These are phyloP conservation scores for Phytophthora syringae DNA, from an alignment of 352 stramenopile genomes.

Conservation along the genomic window DNA sequence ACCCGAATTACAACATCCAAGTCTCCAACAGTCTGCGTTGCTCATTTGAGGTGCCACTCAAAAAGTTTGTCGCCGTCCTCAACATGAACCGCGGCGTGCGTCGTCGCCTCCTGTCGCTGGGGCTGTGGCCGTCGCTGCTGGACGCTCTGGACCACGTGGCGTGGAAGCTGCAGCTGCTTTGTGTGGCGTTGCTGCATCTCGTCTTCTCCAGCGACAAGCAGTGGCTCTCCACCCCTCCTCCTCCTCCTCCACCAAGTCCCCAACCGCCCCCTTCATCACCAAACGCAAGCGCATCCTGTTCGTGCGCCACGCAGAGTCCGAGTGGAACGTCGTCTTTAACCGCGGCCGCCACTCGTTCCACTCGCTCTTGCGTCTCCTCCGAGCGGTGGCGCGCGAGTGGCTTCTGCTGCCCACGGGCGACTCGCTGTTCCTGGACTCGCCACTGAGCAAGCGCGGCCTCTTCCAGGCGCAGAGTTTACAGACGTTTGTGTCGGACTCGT, in stretches of 20 bases:
- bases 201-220: constrained; percentile 80
- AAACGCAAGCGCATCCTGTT: constrained; percentile 79
- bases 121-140: constrained; percentile 37
- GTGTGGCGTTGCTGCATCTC: constrained; percentile 64
- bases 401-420: constrained; percentile 67
- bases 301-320: constrained; percentile 86
- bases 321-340: constrained; percentile 92
- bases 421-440: constrained; percentile 88
- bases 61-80: not conserved
- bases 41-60: not conserved
- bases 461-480: constrained; percentile 67
- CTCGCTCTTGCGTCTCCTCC: constrained; percentile 53
- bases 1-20: too few species aligned
- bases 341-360: constrained; percentile 62
- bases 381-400: constrained; percentile 69
- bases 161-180: constrained; percentile 75
- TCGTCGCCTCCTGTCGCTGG: constrained; percentile 17
- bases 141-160: constrained; percentile 52
- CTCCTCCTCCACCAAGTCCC: not conserved
- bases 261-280: constrained; percentile 2
- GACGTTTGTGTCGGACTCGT: constrained; percentile 45
- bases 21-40: too few species aligned
- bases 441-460: constrained; percentile 66
- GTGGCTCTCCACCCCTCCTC: constrained; percentile 28
- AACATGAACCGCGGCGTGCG: constrained; percentile 26